These are phyloP conservation scores for Furcasterigmium furcatum DNA, from an alignment of 2,329 filamentous ascomycete genomes.

Conservation along the genomic window DNA sequence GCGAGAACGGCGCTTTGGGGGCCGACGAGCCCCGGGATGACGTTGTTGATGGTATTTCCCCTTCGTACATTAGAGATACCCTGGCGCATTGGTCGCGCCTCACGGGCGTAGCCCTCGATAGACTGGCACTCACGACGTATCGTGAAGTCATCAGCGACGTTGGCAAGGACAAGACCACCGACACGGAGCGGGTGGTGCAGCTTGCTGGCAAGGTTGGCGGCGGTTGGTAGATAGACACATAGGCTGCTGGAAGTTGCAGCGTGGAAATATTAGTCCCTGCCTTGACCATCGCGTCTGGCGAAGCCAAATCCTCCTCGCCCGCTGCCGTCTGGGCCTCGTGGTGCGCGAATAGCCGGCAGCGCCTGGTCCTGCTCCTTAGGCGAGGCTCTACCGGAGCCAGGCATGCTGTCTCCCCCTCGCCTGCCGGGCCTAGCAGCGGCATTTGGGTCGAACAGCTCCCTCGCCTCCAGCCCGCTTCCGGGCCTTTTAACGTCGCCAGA, in stretches of 20 bases:
- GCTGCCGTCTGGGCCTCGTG: conserved; percentile 73
- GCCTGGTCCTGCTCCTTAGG: conserved; percentile 62
- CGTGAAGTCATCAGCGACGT: conserved; percentile 93
- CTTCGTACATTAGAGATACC: conserved; percentile 61
- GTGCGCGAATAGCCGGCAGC: conserved; percentile 68
- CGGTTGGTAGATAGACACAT: conserved; percentile 66
- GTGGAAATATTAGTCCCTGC: conserved; percentile 32
- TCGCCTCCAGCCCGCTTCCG: conserved; percentile 25
- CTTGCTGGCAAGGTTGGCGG: conserved; percentile 89
- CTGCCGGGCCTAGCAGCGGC: conserved; percentile 63
- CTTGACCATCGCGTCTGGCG: conserved; percentile 56
- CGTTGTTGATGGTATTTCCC: conserved; percentile 63
- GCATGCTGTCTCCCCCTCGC: conserved; percentile 34
- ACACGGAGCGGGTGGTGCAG: conserved; percentile 80
- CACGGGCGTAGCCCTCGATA: conserved; percentile 68
- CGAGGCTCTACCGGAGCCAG: conserved; percentile 36
- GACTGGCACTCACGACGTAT: conserved; percentile 81
- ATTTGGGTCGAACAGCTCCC: conserved; percentile 76
- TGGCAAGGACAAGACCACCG: conserved; percentile 67
- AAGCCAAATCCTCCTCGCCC: conserved; percentile 80
- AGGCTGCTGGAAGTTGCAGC: neutral
- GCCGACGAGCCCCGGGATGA: conserved; percentile 27
- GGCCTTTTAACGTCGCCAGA: conserved; percentile 1
- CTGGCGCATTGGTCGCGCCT: conserved; percentile 73
- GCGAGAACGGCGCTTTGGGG: conserved; percentile 16